Percentiles rank a stretch among this genome's conserved stretches.
Conservation (phyloP, 108 stramenopile species). For the Stephanodiscus triporus region DNA sequence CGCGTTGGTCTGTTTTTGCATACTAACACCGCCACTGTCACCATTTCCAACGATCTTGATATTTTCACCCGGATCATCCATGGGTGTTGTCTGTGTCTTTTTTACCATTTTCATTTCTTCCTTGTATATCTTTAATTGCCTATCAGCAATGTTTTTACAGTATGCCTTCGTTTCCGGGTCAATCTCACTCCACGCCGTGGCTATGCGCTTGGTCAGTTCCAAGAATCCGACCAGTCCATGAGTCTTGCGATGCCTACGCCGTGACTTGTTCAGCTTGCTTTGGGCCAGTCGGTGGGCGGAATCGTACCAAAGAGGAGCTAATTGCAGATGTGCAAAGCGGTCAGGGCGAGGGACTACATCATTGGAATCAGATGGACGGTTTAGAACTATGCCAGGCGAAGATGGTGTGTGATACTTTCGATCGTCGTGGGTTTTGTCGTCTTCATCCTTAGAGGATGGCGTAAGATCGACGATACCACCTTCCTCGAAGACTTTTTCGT, state of each 20-base stretch:
- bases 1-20: neutral
- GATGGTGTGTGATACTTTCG: neutral
- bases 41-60: neutral
- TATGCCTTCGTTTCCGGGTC: constrained; percentile 54
- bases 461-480: neutral
- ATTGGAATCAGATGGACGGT: constrained; percentile 40
- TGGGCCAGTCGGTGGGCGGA: constrained; percentile 36
- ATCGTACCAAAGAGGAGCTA: constrained; percentile 40
- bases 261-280: constrained; percentile 32
- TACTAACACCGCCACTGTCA: neutral
- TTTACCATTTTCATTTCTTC: constrained; percentile 34
- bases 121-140: constrained; percentile 38
- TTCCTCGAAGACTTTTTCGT: neutral
- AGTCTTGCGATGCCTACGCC: constrained; percentile 47
- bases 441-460: neutral
- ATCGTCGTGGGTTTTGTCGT: neutral
- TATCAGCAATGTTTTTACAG: constrained; percentile 53
- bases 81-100: neutral
- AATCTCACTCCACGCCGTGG: constrained; percentile 63
- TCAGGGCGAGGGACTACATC: constrained; percentile 47
- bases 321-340: constrained; percentile 38
- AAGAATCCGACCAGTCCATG: constrained; percentile 47
- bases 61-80: neutral
- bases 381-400: constrained; percentile 1
- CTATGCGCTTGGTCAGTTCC: constrained; percentile 40